Base-by-base conservation (phyloP, 2,329 filamentous ascomycete genomes). In the Penicillium sp. region DNA sequence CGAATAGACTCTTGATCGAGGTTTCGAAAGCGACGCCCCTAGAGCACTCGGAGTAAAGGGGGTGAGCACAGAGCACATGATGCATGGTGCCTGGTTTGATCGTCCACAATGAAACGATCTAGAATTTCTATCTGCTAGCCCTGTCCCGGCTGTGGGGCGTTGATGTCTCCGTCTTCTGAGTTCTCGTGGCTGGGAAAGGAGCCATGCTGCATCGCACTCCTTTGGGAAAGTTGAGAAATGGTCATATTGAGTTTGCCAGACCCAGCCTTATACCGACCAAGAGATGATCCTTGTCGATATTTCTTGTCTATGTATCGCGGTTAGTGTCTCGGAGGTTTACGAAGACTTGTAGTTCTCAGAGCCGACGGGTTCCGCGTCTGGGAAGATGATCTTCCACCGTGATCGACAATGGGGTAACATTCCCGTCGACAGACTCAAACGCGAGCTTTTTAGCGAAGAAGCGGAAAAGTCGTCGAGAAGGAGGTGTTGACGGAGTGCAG, bases 51-150 rank as follows among this genome's bases (percentile, higher is more conserved):
- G 41, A 29, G 42, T 31, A 44, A 34, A 39, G 34, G 38, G 26
- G 49, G 45, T 33, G 42, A 34, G 54, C 58, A 62, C 53, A 56
- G 58, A 47, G 49, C 59, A 56, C 47, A 41, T 31, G 47, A 48
- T 49, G 56, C 50, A 45, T 47, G 46, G 50, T 47, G 53, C 51
- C 39, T 39, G 23, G 62, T 67, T 70, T 70, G 66, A 70, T 70
- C 65, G 62, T 57, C 67, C 50, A 9, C 29, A 43, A 56, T 68
- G 67, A 70, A 70, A 69, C 66, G 36, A 63, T 69, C 65, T 66
- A 67, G 65, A 69, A 66, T 28, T 49, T 59, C 49, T 29, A 53
- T 42, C 34, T 38, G 44, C 50, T 51, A 53, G 51, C 47, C 48
- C 39, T 44, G 44, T 47, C 4, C 26, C 49, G 46, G 47, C 29